A percentile compares a stretch with the other conserved stretches of the same genome.
phyloP scores from a whole-genome alignment of 768 basidiomycete species.

The Lentinula raphanica region DNA sequence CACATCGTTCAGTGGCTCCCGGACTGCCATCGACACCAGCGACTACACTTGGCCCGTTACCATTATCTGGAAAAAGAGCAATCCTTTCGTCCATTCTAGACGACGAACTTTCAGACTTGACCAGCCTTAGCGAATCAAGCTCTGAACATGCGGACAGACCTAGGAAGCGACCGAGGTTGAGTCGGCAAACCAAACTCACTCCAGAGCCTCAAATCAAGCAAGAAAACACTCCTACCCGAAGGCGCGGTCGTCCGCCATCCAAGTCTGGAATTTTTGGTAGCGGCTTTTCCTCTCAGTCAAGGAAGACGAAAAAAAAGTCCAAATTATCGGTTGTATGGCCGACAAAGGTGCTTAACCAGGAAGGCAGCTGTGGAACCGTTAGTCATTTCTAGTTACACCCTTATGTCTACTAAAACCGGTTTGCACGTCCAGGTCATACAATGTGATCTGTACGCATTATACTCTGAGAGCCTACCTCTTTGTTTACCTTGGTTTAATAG shows the following conservation, averaged over 20 bases:
- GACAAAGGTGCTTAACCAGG: not conserved
- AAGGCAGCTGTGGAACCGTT: not conserved
- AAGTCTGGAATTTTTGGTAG: not conserved
- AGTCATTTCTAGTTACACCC: not conserved
- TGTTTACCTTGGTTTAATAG: not conserved
- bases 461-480: not conserved
- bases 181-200: not conserved
- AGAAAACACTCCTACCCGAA: not conserved
- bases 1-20: not conserved
- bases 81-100: not conserved
- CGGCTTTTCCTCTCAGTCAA: not conserved
- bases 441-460: not conserved
- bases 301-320: not conserved
- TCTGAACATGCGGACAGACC: not conserved
- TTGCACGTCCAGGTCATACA: not conserved
- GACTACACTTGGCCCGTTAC: not conserved
- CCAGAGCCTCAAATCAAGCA: not conserved
- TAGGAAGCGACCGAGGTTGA: not conserved
- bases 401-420: not conserved
- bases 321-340: not conserved
- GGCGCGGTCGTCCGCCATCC: not conserved
- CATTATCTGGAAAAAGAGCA: no score
- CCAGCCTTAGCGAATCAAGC: not conserved
- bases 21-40: not conserved
- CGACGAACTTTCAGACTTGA: slow-evolving; percentile 1